Percentiles rank a stretch among this genome's conserved stretches.
These are phyloP conservation scores for Ogataea ganodermae DNA, from an alignment of 805 yeast genomes.

Conservation along the genomic window DNA sequence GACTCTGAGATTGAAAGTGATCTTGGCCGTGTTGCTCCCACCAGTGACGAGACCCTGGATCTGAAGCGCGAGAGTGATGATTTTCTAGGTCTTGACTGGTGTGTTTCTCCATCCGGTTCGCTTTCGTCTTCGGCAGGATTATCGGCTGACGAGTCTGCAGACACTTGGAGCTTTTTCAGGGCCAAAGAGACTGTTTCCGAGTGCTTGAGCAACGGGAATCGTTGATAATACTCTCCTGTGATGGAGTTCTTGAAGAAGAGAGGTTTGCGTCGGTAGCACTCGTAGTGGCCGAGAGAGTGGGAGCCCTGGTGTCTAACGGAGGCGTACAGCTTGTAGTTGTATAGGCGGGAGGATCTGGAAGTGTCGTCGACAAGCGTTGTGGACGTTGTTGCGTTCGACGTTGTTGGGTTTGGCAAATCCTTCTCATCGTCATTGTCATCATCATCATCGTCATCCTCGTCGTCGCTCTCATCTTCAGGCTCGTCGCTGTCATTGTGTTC, in stretches of 20 bases:
- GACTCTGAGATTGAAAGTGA: slow-evolving; percentile 14
- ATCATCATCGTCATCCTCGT: neutral
- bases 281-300: slow-evolving; percentile 88
- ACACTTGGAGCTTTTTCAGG: slow-evolving; percentile 4
- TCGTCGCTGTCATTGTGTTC: neutral
- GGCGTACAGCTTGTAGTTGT: slow-evolving; percentile 63
- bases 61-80: slow-evolving; percentile 22
- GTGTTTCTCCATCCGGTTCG: neutral
- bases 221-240: slow-evolving; percentile 28
- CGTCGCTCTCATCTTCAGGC: neutral
- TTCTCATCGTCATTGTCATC: neutral
- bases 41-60: slow-evolving; percentile 28
- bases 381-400: neutral
- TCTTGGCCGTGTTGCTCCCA: slow-evolving; percentile 16
- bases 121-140: neutral
- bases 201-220: slow-evolving; percentile 15
- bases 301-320: slow-evolving; percentile 86
- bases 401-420: neutral
- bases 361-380: slow-evolving; percentile 1
- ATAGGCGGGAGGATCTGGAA: slow-evolving; percentile 4
- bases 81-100: slow-evolving; percentile 7
- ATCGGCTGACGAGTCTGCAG: too few relatives aligned
- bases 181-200: neutral
- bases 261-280: slow-evolving; percentile 81
- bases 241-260: slow-evolving; percentile 45